Evolutionary conservation across 2,329 filamentous ascomycete species (phyloP), one percentile per base, ranked within the genome.

Genomic region (Ustulina deusta): DNA sequence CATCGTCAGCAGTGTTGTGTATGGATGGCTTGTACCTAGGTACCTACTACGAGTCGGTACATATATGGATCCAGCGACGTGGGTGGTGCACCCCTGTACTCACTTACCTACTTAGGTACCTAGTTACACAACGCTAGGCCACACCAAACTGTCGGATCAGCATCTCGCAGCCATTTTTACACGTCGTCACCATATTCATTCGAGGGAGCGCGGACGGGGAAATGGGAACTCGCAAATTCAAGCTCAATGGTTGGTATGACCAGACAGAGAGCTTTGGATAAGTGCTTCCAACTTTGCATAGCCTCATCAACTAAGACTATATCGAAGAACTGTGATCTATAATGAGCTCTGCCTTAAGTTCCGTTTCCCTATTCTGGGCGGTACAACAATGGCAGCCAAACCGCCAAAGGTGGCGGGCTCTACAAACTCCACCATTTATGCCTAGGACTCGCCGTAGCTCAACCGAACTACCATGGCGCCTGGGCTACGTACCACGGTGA

Each of bases 111-210:
- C 36, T 34, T 56, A 32, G 57, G 54, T 52, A 25, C 46, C 46
- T 44, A 65, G 63, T 66, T 63, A 66, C 66, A 69, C 66, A 49
- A 42, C 66, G 17, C 59, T 63, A 66, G 54, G 22, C 55, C 27
- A 40, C 57, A 54, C 68, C 68, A 65, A 46, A 54, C 65, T 63
- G 65, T 68, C 62, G 68, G 65, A 68, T 68, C 46, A 20, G 27
- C 27, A 49, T 46, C 27, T 38, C 32, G 32, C 52, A 42, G 22
- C 27, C 25, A 34, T 27, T 6, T 29, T 44, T 36, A 38, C 2
- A 13, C 5, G 36, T 44, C 10, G 49, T 60, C 20, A 36, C 20
- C 25, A 46, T 48, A n/a, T 65, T 15, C 29, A 15, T 44, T 40
- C 54, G 36, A 20, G 2, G 29, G 15, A 10, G 11, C 2, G 9